A percentile compares a stretch with the other conserved stretches of the same genome.
Conservation (phyloP, 129 eudicot species). For the Saposhnikovia divaricata region DNA sequence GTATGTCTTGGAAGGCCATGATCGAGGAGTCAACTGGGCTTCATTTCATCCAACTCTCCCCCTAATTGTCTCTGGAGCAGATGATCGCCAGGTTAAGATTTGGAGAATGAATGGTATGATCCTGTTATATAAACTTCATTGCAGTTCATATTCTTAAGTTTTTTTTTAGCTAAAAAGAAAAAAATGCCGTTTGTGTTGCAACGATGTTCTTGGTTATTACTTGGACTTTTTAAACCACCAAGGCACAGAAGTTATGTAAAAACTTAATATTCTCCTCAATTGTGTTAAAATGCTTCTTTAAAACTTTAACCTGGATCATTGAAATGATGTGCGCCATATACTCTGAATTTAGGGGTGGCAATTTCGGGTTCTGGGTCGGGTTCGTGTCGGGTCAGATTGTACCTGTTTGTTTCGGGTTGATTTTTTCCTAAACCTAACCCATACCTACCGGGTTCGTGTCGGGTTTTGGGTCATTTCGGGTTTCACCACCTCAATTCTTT, state of each 20-base stretch:
- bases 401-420: no score
- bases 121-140: neutral
- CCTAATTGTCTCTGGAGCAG: conserved; percentile 46
- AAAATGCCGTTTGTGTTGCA: neutral
- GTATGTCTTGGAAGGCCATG: conserved; percentile 53
- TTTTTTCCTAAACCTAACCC: no score
- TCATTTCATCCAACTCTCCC: conserved; percentile 50
- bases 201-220: no score
- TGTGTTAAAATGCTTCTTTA: neutral
- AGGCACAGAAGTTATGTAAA: neutral
- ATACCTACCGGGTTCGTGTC: no score
- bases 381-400: no score
- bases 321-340: neutral
- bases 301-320: neutral
- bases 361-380: no score
- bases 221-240: neutral
- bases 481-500: no score
- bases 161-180: neutral
- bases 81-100: conserved; percentile 51
- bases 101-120: conserved; percentile 56
- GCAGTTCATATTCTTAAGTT: neutral
- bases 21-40: conserved; percentile 52
- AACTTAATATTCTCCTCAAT: neutral
- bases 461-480: no score
- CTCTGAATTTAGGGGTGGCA: no score